Evolutionary conservation across 2,329 filamentous ascomycete genomes (phyloP).

Genomic region (Talaromyces sp.): DNA sequence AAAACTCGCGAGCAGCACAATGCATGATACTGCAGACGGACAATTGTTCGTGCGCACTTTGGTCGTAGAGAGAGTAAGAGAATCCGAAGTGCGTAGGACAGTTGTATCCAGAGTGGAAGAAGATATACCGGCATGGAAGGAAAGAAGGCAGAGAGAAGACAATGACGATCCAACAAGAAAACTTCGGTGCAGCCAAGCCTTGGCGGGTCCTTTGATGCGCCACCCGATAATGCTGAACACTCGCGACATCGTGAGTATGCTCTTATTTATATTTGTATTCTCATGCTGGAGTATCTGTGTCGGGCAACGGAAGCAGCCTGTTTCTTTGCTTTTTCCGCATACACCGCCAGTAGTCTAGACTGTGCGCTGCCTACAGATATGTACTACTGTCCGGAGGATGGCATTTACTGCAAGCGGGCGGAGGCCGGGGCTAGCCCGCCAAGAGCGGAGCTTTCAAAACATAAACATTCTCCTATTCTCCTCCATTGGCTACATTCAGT

Average conservation of each 20-base stretch:
- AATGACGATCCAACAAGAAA: slow-evolving; percentile 1
- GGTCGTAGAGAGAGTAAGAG: too few relatives aligned
- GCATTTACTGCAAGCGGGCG: not conserved
- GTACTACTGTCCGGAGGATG: too few relatives aligned
- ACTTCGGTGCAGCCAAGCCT: not conserved
- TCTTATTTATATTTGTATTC: not conserved
- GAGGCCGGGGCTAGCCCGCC: not conserved
- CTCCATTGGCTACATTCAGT: not conserved
- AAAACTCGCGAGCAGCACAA: not conserved
- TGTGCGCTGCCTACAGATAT: too few relatives aligned
- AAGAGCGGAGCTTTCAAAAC: not conserved
- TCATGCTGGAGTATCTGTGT: not conserved
- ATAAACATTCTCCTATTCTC: not conserved
- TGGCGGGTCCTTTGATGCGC: not conserved
- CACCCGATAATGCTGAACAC: not conserved
- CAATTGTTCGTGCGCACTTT: not conserved
- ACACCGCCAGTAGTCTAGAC: not conserved
- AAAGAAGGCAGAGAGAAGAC: not conserved
- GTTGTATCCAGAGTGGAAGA: not conserved
- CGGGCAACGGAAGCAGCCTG: not conserved
- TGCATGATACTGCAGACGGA: not conserved
- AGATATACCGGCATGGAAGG: not conserved
- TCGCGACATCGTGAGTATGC: too few relatives aligned
- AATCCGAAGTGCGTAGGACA: too few relatives aligned
- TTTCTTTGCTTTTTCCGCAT: not conserved